Evolutionary conservation across 1,284 basidiomycete species (phyloP).

Genomic region (Microstroma glucosiphilum): DNA sequence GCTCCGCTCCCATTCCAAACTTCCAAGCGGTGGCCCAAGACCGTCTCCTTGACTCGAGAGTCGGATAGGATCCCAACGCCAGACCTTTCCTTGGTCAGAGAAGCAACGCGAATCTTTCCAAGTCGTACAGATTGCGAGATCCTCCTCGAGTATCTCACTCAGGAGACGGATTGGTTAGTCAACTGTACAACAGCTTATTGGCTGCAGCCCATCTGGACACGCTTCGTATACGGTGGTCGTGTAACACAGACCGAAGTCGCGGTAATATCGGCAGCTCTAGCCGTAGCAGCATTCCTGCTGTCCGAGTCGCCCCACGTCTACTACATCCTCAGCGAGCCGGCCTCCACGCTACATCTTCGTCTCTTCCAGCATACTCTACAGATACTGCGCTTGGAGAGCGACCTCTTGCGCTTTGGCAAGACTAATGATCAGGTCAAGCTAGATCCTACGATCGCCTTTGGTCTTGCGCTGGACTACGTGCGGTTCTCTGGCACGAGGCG

Average conservation of each 20-base stretch:
- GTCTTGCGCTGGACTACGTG: not conserved
- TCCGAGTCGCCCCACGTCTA: not conserved
- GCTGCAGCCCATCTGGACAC: not conserved
- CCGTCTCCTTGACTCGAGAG: not conserved
- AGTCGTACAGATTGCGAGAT: not conserved
- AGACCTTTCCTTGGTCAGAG: not conserved
- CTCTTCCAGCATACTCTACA: not conserved
- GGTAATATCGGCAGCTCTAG: not conserved
- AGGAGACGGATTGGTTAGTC: not conserved
- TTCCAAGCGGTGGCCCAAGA: not conserved
- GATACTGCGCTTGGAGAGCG: no score
- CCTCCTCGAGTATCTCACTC: not conserved
- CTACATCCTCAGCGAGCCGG: not conserved
- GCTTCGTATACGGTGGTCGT: not conserved
- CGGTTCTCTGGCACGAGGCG: not conserved
- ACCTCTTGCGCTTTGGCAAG: not conserved
- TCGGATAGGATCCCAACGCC: not conserved
- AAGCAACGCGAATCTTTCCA: not conserved
- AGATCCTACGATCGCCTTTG: not conserved
- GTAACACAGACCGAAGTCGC: not conserved
- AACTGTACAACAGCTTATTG: not conserved
- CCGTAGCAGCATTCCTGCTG: not conserved
- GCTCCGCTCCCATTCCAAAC: not conserved
- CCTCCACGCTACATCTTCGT: not conserved
- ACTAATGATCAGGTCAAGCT: not conserved